Base-by-base conservation (phyloP, 208 protist genomes). In the Balamuthia mandrillaris region DNA sequence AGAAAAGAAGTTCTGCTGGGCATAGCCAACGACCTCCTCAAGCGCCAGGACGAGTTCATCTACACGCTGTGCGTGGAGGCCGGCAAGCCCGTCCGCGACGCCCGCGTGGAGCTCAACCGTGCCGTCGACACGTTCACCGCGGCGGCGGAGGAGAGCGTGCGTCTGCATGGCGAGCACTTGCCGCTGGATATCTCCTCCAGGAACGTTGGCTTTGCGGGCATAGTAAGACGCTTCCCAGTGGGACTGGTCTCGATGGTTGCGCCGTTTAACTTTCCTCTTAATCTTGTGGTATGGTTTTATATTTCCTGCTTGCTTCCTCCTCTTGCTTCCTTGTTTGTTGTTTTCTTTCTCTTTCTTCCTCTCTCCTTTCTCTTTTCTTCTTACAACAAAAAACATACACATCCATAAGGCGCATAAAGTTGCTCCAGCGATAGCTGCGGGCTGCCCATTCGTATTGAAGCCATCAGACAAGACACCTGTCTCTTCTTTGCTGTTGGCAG, bases 241-340 rank as follows among this genome's bases (percentile, higher is more conserved):
- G 90, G 90, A 24, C 89, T 83, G 24, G 75, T 92, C 21, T 89
- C 88, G n/a, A 91, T 91, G 88, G 90, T 92, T 63, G 66, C 85
- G 0, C 90, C 90, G 41, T 92, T 92, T 74, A 92, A 92, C 63
- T 92, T 92, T 39, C 90, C 90, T 56, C 18, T 56, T 56, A 56
- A 56, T 56, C n/a, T 56, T 18, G 49, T 56, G 49, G 49, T 56
- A 56, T 56, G 49, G 18, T n/a, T 56, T 56, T n/a, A n/a, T 56
- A 18, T n/a, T 56, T 56, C 49, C 18, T n/a, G n/a, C 49, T 56
- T 56, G 18, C 49, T 66, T 24, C 12, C n/a, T 35, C n/a, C 27
- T 35, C 14, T 9, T 16, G 29, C 14, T 24, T 21, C 21, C n/a
- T 24, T 21, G 16, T 24, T 6, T 31, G 68, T 49, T 37, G 16